Base-by-base conservation (phyloP, 108 stramenopile species). In the Pseudonitzschia multistriata region DNA sequence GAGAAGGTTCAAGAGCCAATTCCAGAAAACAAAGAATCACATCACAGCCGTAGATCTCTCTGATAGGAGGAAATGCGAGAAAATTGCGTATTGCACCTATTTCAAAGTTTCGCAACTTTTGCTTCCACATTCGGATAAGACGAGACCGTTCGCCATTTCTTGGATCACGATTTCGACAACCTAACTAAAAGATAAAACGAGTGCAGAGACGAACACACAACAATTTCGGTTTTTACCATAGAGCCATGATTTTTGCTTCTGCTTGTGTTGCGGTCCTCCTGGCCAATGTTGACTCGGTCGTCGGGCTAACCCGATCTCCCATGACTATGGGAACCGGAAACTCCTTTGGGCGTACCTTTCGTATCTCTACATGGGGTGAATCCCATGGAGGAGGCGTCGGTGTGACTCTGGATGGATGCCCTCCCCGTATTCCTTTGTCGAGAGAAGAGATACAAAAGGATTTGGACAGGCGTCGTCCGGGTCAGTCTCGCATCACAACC, bases 341-440 rank as follows among this genome's bases (percentile, higher is more conserved):
- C 72, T 79, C 96, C 63, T 99, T 95, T 71, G 99, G 99, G n/a
- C 83, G 91, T 14, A 66, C 93, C 64, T 98, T 99, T 72, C 95
- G 97, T 62, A 97, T 98, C 61, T 96, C 96, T 52, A 98, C 99
- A 22, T 99, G 92, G 87, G 99, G 98, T 24, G 99, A 99, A 84
- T 97, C 96, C 64, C 99, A 99, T 71, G 97, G 97, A 2, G 95
- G 93, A 37, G 97, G 94, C 30, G 97, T 99, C 15, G 99, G 99
- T 68, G 97, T 97, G 13, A 89, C 81, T 14, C 68, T 99, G 19
- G 99, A 99, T 80, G 98, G 98, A 24, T 96, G 95, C 68, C 99
- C 99, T 24, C 97, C 98, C 25, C 86, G 96, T 49, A 73, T 99
- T 47, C 88, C 79, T 25, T 66, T 99, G 37, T 91, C 91, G 11